Evolutionary conservation across 805 yeast genomes (phyloP).

Genomic region (Teunomyces tritomae): DNA sequence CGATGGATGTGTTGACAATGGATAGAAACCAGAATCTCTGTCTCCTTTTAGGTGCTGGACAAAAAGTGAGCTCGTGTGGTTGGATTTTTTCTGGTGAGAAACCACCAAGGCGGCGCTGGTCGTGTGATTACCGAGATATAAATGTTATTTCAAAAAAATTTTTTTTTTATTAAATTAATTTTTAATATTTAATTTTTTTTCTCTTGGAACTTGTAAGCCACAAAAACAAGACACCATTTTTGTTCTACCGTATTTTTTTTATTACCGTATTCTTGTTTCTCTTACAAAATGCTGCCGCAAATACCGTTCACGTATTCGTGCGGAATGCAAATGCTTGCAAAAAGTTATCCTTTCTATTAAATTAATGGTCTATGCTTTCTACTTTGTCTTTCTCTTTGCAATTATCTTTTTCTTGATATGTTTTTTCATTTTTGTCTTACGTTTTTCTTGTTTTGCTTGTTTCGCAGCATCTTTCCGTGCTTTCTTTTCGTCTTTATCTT

Average conservation of each 20-base stretch:
- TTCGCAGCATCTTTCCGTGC: slow-evolving; percentile 74
- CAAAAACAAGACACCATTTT: not conserved
- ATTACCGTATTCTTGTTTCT: no score
- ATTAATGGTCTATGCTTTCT: not conserved
- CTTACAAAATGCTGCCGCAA: not conserved
- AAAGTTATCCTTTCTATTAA: not conserved
- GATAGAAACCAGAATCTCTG: not conserved
- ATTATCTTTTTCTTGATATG: slow-evolving; percentile 75
- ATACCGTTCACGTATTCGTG: no score
- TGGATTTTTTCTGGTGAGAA: not conserved
- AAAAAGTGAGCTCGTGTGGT: not conserved
- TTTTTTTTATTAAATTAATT: no score
- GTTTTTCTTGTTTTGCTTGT: slow-evolving; percentile 72
- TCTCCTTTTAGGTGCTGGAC: not conserved
- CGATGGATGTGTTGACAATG: not conserved
- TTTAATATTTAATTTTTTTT: not conserved
- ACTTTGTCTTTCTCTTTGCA: slow-evolving; percentile 35
- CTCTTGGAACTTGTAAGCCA: not conserved
- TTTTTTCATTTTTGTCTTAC: slow-evolving; percentile 80
- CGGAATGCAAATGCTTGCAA: not conserved
- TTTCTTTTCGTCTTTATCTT: slow-evolving; percentile 76
- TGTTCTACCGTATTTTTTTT: not conserved
- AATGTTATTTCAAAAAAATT: no score
- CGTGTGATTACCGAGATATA: not conserved
- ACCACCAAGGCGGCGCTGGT: not conserved